phyloP scores from a whole-genome alignment of 257 asterid species.

The Przewalskia tangutica region DNA sequence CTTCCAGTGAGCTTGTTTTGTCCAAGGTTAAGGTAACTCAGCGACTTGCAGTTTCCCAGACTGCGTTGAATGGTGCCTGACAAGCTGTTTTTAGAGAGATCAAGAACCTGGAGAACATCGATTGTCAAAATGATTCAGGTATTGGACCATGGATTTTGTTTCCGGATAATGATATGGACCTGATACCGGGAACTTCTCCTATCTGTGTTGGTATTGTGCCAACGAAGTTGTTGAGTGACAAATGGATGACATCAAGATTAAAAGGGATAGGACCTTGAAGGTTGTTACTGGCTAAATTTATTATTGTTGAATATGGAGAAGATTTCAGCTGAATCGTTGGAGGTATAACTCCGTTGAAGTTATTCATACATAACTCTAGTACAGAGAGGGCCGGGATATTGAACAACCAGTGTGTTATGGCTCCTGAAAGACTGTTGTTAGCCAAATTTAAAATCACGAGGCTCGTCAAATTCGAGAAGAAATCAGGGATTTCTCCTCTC shows the following conservation, averaged over 20 bases:
- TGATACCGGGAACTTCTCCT: not conserved
- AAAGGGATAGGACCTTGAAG: slow-evolving; percentile 1
- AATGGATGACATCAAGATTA: not conserved
- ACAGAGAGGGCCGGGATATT: not conserved
- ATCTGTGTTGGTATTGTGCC: not conserved
- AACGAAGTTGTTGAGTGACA: not conserved
- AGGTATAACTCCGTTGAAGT: not conserved
- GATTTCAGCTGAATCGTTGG: slow-evolving; percentile 1
- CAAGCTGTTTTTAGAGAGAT: slow-evolving; percentile 3
- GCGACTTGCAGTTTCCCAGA: not conserved
- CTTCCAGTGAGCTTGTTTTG: not conserved
- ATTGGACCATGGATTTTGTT: not conserved
- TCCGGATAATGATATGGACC: not conserved
- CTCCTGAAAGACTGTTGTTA: slow-evolving; percentile 1
- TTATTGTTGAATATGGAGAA: not conserved
- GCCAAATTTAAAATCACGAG: not conserved
- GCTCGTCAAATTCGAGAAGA: not conserved
- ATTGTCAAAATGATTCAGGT: not conserved
- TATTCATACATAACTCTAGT: not conserved
- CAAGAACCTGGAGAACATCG: not conserved
- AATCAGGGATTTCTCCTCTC: not conserved
- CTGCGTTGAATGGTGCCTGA: not conserved
- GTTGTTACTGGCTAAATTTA: not conserved
- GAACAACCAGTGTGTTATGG: slow-evolving; percentile 2
- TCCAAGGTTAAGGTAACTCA: not conserved